These are phyloP conservation scores for Diophrys appendiculata DNA, from an alignment of 73 alveolate genomes.

Conservation along the genomic window DNA sequence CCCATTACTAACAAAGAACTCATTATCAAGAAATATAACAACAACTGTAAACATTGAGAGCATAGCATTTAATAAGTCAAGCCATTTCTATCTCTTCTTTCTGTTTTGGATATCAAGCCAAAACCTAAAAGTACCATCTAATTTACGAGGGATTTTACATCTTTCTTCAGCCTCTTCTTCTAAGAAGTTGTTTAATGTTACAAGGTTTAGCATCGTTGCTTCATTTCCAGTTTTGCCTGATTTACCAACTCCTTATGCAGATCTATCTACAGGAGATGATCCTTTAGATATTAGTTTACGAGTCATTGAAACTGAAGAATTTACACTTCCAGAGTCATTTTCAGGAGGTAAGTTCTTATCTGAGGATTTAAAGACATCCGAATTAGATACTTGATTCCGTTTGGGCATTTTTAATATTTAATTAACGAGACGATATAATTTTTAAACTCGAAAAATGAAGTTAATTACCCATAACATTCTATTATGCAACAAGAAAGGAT, in stretches of 20 bases:
- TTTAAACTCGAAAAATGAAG: constrained; percentile 58
- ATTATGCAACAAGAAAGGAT: constrained; percentile 77
- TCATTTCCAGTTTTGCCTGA: background rate
- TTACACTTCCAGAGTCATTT: too few species aligned
- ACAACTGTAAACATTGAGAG: constrained; percentile 10
- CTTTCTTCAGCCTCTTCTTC: constrained; percentile 11
- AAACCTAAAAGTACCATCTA: background rate
- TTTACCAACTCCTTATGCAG: too few species aligned
- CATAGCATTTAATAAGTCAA: background rate
- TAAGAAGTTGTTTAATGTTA: background rate
- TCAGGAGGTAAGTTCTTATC: too few species aligned
- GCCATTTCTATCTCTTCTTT: constrained; percentile 19
- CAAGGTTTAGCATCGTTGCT: background rate
- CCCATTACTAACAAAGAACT: constrained; percentile 16
- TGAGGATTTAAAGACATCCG: too few species aligned
- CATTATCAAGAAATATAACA: constrained; percentile 25
- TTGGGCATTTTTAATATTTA: too few species aligned
- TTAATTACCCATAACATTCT: constrained; percentile 77
- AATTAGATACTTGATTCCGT: too few species aligned
- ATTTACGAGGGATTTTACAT: background rate
- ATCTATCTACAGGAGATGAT: too few species aligned
- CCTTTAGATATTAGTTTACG: too few species aligned
- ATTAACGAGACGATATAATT: too few species aligned
- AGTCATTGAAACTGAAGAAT: too few species aligned
- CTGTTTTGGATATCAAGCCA: constrained; percentile 4